Evolutionary conservation across 768 basidiomycete genomes (phyloP).

Genomic region (Leucogyrophana mollusca): DNA sequence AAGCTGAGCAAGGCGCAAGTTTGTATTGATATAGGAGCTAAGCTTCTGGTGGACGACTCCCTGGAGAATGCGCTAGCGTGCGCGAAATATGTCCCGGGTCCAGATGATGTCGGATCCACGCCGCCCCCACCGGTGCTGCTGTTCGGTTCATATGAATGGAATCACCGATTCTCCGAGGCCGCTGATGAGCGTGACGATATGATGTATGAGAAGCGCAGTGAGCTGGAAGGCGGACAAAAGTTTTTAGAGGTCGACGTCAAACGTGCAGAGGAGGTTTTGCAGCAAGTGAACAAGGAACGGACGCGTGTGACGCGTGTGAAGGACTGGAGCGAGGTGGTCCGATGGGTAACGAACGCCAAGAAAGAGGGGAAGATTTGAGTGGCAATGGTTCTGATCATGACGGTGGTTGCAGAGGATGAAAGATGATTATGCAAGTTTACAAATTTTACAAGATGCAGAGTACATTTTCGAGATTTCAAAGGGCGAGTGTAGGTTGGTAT

Average conservation of each 20-base stretch:
- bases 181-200: constrained; percentile 49
- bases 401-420: too few relatives aligned
- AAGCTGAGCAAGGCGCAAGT: constrained; percentile 74
- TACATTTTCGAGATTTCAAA: too few relatives aligned
- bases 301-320: constrained; percentile 51
- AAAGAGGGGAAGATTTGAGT: not conserved
- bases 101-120: constrained; percentile 8
- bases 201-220: constrained; percentile 49
- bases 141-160: constrained; percentile 81
- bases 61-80: constrained; percentile 73
- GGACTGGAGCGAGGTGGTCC: constrained; percentile 61
- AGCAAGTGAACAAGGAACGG: constrained; percentile 43
- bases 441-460: too few relatives aligned
- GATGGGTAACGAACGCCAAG: constrained; percentile 2
- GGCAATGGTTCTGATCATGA: too few relatives aligned
- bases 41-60: constrained; percentile 77
- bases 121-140: constrained; percentile 62
- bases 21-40: constrained; percentile 60
- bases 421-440: too few relatives aligned
- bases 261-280: constrained; percentile 31
- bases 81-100: constrained; percentile 25
- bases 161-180: constrained; percentile 50
- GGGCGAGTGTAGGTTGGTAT: too few relatives aligned
- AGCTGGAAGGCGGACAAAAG: constrained; percentile 44
- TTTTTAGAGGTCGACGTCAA: constrained; percentile 54